Percentiles rank a stretch among this genome's conserved stretches.
These are phyloP conservation scores for Onygenales sp. DNA, from an alignment of 2,329 filamentous ascomycete genomes.

Conservation along the genomic window DNA sequence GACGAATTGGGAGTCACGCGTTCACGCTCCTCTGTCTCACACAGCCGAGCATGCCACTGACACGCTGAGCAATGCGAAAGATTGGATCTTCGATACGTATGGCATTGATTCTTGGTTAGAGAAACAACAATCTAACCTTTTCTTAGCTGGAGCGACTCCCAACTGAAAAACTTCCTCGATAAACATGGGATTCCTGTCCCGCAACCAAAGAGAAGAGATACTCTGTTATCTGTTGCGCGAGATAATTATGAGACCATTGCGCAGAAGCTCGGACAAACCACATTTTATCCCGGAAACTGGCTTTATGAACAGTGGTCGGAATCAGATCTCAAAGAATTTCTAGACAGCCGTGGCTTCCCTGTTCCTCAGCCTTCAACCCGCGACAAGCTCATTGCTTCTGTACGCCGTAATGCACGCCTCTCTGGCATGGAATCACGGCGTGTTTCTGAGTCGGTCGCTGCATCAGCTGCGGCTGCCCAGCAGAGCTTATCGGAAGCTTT, in stretches of 20 bases:
- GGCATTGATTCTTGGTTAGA: constrained; percentile 5
- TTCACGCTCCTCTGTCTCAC: constrained; percentile 65
- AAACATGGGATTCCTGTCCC: constrained; percentile 78
- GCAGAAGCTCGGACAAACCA: constrained; percentile 64
- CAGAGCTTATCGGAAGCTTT: constrained; percentile 70
- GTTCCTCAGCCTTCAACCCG: constrained; percentile 75
- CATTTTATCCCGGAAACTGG: constrained; percentile 90
- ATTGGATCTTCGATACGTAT: constrained; percentile 84
- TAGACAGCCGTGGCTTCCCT: constrained; percentile 78
- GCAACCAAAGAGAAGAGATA: constrained; percentile 77
- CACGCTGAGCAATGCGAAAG: constrained; percentile 62
- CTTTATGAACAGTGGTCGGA: constrained; percentile 85
- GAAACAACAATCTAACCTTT: constrained; percentile 24
- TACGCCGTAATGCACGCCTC: constrained; percentile 82
- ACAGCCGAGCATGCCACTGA: constrained; percentile 66
- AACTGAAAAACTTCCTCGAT: constrained; percentile 88
- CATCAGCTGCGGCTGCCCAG: constrained; percentile 60
- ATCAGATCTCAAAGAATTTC: constrained; percentile 87
- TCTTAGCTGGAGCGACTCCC: constrained; percentile 76
- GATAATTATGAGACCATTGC: constrained; percentile 72
- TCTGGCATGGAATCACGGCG: constrained; percentile 61
- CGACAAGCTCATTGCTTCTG: constrained; percentile 77
- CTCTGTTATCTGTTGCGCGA: constrained; percentile 65
- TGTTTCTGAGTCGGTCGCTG: constrained; percentile 50
- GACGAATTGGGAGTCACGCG: constrained; percentile 75